Evolutionary conservation across 2,329 filamentous ascomycete species (phyloP).

Genomic region (Monascus ruber): DNA sequence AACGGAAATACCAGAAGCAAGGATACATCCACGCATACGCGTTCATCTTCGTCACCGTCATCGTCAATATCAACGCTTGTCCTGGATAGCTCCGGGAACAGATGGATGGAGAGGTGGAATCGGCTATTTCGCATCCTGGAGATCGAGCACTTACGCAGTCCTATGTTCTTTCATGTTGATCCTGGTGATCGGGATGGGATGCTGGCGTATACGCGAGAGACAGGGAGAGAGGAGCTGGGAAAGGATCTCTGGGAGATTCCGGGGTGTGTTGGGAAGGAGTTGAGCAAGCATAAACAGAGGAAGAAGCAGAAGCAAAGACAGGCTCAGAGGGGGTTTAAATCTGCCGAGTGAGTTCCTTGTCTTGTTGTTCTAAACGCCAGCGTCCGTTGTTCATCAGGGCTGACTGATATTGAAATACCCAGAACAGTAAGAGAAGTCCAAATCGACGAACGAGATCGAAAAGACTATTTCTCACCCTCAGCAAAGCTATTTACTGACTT

Average conservation of each 20-base stretch:
- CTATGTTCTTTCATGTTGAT: conserved; percentile 75
- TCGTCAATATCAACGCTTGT: conserved; percentile 43
- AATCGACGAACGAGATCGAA: conserved; percentile 56
- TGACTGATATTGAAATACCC: conserved; percentile 5
- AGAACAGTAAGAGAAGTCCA: conserved; percentile 28
- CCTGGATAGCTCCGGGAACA: conserved; percentile 51
- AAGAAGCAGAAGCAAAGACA: conserved; percentile 48
- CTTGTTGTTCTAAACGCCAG: conserved; percentile 4
- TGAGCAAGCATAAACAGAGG: conserved; percentile 59
- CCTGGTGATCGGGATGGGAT: conserved; percentile 63
- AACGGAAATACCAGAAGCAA: not conserved
- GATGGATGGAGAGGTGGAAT: conserved; percentile 64
- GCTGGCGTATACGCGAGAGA: conserved; percentile 55
- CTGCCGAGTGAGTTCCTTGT: conserved; percentile 6
- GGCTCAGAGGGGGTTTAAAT: conserved; percentile 26
- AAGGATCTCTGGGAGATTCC: conserved; percentile 57
- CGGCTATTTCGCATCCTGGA: conserved; percentile 55
- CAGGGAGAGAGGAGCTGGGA: conserved; percentile 37
- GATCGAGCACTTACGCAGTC: conserved; percentile 62
- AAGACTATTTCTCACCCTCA: conserved; percentile 59
- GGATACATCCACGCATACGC: conserved; percentile 9
- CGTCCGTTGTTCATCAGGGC: not conserved
- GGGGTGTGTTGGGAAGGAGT: conserved; percentile 65
- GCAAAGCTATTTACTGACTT: conserved; percentile 51
- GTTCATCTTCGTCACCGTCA: conserved; percentile 9